Conservation (phyloP, 805 yeast species). For the Lachancea fermentati region DNA sequence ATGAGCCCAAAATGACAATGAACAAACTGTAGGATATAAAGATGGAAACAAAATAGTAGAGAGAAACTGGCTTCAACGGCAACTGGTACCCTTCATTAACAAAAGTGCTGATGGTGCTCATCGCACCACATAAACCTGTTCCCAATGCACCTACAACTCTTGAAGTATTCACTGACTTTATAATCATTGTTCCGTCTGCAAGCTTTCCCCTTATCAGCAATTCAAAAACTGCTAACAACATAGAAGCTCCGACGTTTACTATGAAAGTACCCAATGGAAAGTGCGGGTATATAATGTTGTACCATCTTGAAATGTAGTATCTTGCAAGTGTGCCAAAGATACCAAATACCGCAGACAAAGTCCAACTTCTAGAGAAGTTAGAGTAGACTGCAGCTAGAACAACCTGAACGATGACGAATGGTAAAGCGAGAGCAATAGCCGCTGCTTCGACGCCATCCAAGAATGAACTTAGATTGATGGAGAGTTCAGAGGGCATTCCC, state of each 20-base stretch:
- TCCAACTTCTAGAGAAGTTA: slow-evolving; percentile 59
- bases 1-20: slow-evolving; percentile 63
- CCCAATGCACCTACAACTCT: slow-evolving; percentile 49
- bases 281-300: slow-evolving; percentile 38
- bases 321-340: slow-evolving; percentile 66
- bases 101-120: slow-evolving; percentile 76
- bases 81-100: slow-evolving; percentile 54
- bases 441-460: slow-evolving; percentile 1
- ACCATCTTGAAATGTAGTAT: slow-evolving; percentile 44
- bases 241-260: slow-evolving; percentile 42
- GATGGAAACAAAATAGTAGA: slow-evolving; percentile 49
- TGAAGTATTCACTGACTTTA: slow-evolving; percentile 36
- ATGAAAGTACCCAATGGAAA: slow-evolving; percentile 55
- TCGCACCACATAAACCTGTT: slow-evolving; percentile 65
- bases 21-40: slow-evolving; percentile 42
- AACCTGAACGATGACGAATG: slow-evolving; percentile 23
- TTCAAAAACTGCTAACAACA: slow-evolving; percentile 18
- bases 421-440: slow-evolving; percentile 14
- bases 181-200: slow-evolving; percentile 23
- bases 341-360: slow-evolving; percentile 58
- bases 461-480: neutral
- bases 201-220: slow-evolving; percentile 38
- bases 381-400: slow-evolving; percentile 29
- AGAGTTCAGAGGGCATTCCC: neutral
- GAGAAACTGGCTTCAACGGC: slow-evolving; percentile 35